Conservation (phyloP, 2,329 filamentous ascomycete genomes). For the Aspergillus ochraceoroseus region DNA sequence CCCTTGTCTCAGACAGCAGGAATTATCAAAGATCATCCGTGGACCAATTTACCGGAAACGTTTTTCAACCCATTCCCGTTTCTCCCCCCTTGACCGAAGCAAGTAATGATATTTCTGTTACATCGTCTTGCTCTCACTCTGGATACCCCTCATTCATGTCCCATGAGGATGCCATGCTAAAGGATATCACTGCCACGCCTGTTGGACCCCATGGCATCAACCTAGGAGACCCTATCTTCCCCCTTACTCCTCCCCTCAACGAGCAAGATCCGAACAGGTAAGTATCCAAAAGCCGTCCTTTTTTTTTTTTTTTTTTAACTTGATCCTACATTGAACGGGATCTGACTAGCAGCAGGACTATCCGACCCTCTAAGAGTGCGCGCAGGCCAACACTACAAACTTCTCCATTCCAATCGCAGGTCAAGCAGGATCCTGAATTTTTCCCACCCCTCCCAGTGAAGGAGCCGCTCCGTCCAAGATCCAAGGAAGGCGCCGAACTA, state of each 20-base stretch:
- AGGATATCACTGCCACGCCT: conserved; percentile 35
- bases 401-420: conserved; percentile 30
- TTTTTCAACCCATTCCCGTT: conserved; percentile 39
- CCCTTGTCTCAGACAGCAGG: conserved; percentile 33
- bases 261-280: conserved; percentile 43
- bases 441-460: conserved; percentile 34
- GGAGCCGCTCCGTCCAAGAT: conserved; percentile 32
- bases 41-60: conserved; percentile 34
- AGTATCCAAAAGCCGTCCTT: too few relatives aligned
- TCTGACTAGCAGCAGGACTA: conserved; percentile 31
- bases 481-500: conserved; percentile 38
- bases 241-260: conserved; percentile 36
- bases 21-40: conserved; percentile 34
- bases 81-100: conserved; percentile 43
- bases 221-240: conserved; percentile 39
- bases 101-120: conserved; percentile 40
- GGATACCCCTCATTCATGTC: conserved; percentile 38
- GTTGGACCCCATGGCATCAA: conserved; percentile 35
- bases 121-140: conserved; percentile 39
- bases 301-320: conserved; percentile 4
- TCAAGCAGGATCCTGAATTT: conserved; percentile 38
- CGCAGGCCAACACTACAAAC: conserved; percentile 37
- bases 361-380: conserved; percentile 37
- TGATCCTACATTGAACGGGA: conserved; percentile 7
- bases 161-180: conserved; percentile 37